Conservation (phyloP, 1,139 yeast genomes). For the Kluyveromyces sp. region DNA sequence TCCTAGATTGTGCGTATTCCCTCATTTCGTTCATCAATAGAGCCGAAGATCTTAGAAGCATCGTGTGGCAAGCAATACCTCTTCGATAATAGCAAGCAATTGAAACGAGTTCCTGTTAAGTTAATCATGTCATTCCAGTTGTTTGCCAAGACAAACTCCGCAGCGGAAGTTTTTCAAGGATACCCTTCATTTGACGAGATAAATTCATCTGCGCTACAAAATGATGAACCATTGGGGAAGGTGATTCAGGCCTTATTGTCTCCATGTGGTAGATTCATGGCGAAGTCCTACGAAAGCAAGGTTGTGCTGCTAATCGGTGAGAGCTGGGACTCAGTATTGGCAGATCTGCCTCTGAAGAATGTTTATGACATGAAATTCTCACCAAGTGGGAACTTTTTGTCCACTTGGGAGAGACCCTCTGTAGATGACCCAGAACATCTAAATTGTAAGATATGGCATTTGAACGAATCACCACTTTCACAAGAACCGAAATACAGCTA, state of each 20-base stretch:
- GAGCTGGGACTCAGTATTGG: slow-evolving; percentile 38
- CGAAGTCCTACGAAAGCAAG: slow-evolving; percentile 48
- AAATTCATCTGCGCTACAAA: slow-evolving; percentile 7
- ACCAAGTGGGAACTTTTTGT: slow-evolving; percentile 76
- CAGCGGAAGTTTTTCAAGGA: slow-evolving; percentile 33
- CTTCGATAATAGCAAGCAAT: not conserved
- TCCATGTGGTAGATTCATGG: slow-evolving; percentile 47
- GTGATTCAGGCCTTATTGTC: slow-evolving; percentile 36
- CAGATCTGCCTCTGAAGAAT: slow-evolving; percentile 47
- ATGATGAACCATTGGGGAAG: slow-evolving; percentile 30
- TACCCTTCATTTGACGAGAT: slow-evolving; percentile 35
- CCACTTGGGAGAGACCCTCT: slow-evolving; percentile 90
- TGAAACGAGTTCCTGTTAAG: too few species aligned
- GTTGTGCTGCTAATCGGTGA: slow-evolving; percentile 57
- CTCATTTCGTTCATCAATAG: too few species aligned
- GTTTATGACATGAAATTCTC: slow-evolving; percentile 81
- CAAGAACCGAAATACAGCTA: slow-evolving; percentile 55
- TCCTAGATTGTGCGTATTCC: too few species aligned
- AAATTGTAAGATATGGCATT: slow-evolving; percentile 70
- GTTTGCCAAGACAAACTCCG: slow-evolving; percentile 30
- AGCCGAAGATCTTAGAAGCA: not conserved
- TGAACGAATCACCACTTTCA: slow-evolving; percentile 31
- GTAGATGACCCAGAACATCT: slow-evolving; percentile 55
- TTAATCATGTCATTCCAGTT: slow-evolving; percentile 34
- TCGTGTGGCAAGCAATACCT: not conserved